Evolutionary conservation across 2,329 filamentous ascomycete species (phyloP).

Genomic region (Aureobasidium sp.): DNA sequence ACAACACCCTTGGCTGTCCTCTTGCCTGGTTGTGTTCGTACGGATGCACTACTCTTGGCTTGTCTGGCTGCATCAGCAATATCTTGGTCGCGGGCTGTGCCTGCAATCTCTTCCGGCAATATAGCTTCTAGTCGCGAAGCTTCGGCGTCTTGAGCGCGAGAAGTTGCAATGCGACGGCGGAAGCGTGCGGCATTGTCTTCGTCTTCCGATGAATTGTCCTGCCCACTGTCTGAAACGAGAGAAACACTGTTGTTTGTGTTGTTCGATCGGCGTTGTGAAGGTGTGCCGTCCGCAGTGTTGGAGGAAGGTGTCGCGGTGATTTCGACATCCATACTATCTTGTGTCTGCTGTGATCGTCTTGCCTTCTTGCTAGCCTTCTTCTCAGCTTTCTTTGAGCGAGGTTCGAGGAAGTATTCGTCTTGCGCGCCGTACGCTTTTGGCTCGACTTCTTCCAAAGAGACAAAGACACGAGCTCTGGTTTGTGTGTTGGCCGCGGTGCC

Average conservation of each 20-base stretch:
- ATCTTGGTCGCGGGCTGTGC: conserved; percentile 12
- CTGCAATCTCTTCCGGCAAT: conserved; percentile 18
- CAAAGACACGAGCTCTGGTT: conserved; percentile 54
- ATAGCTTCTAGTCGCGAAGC: conserved; percentile 10
- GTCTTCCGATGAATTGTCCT: conserved; percentile 14
- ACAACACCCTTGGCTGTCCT: conserved; percentile 17
- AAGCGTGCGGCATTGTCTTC: conserved; percentile 22
- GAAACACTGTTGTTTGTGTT: conserved; percentile 16
- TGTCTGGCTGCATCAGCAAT: conserved; percentile 13
- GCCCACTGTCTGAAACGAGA: not conserved
- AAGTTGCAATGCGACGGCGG: conserved; percentile 25
- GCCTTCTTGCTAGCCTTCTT: conserved; percentile 17
- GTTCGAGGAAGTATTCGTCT: conserved; percentile 67
- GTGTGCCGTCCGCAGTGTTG: not conserved
- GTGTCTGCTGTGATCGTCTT: conserved; percentile 12
- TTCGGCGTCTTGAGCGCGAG: conserved; percentile 25
- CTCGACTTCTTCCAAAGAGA: conserved; percentile 64
- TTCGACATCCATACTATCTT: conserved; percentile 5
- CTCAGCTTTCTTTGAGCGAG: not conserved
- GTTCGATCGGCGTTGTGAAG: not conserved
- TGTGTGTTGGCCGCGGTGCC: conserved; percentile 28
- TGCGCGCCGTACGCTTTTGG: conserved; percentile 66
- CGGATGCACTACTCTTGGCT: conserved; percentile 2
- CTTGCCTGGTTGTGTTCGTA: conserved; percentile 15
- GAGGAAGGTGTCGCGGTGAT: conserved; percentile 9